Conservation (phyloP, 2,329 filamentous ascomycete genomes). For the Cordyceps militaris region DNA sequence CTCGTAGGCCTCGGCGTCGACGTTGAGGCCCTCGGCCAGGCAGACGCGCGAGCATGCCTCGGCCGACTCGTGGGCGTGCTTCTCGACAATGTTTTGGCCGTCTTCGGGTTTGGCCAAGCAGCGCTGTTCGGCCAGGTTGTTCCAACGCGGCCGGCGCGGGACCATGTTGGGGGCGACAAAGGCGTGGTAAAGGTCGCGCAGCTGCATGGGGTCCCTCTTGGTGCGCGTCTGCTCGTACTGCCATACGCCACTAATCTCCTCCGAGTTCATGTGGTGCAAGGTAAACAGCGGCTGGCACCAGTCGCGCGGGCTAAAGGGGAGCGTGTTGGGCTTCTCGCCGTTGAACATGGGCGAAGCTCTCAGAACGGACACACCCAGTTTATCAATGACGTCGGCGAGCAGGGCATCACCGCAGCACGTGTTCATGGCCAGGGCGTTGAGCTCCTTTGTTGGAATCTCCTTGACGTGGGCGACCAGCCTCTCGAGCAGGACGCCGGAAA, state of each 20-base stretch:
- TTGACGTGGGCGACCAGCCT: conserved; percentile 35
- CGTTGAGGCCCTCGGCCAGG: conserved; percentile 30
- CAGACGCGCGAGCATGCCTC: conserved; percentile 46
- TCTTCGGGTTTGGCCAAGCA: conserved; percentile 36
- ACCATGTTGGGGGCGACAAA: conserved; percentile 40
- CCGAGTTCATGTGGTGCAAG: conserved; percentile 48
- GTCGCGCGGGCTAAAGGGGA: conserved; percentile 40
- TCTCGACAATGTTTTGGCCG: conserved; percentile 31
- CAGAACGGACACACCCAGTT: conserved; percentile 36
- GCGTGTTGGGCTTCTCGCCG: conserved; percentile 45
- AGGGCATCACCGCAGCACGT: conserved; percentile 48
- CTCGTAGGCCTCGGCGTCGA: conserved; percentile 28
- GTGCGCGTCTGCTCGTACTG: conserved; percentile 44
- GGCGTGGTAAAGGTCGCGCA: conserved; percentile 42
- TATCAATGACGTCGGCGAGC: conserved; percentile 40
- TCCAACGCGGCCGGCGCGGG: conserved; percentile 40
- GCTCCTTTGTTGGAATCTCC: conserved; percentile 36
- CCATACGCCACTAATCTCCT: conserved; percentile 46
- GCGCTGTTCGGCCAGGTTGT: conserved; percentile 44
- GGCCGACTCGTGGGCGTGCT: conserved; percentile 36
- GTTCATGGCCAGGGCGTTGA: conserved; percentile 36
- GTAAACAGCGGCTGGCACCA: conserved; percentile 53
- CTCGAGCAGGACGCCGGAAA: conserved; percentile 46
- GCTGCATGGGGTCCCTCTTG: conserved; percentile 34
- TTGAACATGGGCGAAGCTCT: conserved; percentile 48